Base-by-base conservation (phyloP, 2,329 filamentous ascomycete genomes). In the Cercospora nicotianae region DNA sequence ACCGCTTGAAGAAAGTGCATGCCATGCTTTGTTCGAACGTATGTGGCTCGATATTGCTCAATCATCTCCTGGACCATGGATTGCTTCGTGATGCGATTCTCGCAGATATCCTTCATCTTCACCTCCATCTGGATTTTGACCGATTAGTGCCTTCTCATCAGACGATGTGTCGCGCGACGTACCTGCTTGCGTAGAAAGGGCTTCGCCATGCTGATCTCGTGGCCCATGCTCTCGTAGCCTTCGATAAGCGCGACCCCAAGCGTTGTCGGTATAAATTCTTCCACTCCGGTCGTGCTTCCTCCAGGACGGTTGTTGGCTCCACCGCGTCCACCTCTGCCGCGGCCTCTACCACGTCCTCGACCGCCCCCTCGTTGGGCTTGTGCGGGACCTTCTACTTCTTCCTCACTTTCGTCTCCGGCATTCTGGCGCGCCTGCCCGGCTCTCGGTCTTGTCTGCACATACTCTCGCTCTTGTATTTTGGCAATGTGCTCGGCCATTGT, bases 401-500 rank as follows among this genome's bases (percentile, higher is more conserved):
- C 78, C 74, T 65, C 70, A 26, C 39, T 28, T 59, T 55, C 48
- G 23, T 51, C 77, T 68, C 64, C 76, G 31, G 70, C 77, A 61
- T 73, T 74, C 31, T 76, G 78, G 51, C 77, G 74, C 1, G 65
- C 53, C 28, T 66, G 68, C 13, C 74, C 63, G 18, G 76, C 79
- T 69, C 80, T 85, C 76, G 84, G 77, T 81, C 87, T 77, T 77
- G 91, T 90, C 66, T 89, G 87, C 60, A 93, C 94, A 76, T 99
- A 99, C 73, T 94, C 86, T 68, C 95, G 86, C 67, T 94, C 88
- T 79, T 98, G 93, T 74, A 99, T 96, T 80, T 94, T 99, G 67
- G 92, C 89, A 75, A 99, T 99, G 77, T 99, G 95, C 75, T 99
- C 95, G 0, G 95, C 95, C 95, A 99, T 99, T 1, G 95, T 99